Conservation (phyloP, 192 early-diverging fungal species). For the Radiomyces spectabilis region DNA sequence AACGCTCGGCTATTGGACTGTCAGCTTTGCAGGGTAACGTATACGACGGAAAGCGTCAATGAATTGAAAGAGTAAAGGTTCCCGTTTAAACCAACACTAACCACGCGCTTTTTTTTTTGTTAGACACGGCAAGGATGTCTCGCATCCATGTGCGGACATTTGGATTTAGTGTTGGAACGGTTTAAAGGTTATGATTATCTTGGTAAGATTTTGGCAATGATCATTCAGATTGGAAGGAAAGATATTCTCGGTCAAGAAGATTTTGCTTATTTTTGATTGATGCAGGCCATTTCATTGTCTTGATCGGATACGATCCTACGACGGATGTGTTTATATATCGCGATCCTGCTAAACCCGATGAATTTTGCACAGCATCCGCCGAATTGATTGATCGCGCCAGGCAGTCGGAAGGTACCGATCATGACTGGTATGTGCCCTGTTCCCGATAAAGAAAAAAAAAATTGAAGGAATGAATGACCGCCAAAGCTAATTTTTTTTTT, state of each 20-base stretch:
- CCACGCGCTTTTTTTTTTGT: neutral
- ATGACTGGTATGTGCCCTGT: slow-evolving; percentile 52
- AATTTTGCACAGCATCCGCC: slow-evolving; percentile 64
- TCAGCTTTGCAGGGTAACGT: slow-evolving; percentile 46
- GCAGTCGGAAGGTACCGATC: slow-evolving; percentile 67
- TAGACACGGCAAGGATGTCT: slow-evolving; percentile 19
- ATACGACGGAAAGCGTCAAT: neutral
- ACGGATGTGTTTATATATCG: slow-evolving; percentile 78
- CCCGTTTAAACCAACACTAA: neutral
- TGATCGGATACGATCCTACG: slow-evolving; percentile 78
- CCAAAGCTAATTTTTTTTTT: neutral
- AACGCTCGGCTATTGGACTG: slow-evolving; percentile 62
- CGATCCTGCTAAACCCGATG: slow-evolving; percentile 69
- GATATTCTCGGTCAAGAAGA: slow-evolving; percentile 11
- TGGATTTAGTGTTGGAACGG: slow-evolving; percentile 23
- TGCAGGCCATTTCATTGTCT: slow-evolving; percentile 79
- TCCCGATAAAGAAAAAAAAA: neutral
- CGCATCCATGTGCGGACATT: slow-evolving; percentile 15
- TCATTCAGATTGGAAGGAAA: neutral
- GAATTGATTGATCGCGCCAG: slow-evolving; percentile 60
- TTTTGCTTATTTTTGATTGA: slow-evolving; percentile 4
- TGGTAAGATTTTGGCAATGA: slow-evolving; percentile 14
- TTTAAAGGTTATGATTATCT: slow-evolving; percentile 35
- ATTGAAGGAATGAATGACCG: neutral
- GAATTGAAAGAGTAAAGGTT: too few relatives aligned